Base-by-base conservation (phyloP, 1,284 basidiomycete genomes). In the Mycosarcoma mackinlayi region DNA sequence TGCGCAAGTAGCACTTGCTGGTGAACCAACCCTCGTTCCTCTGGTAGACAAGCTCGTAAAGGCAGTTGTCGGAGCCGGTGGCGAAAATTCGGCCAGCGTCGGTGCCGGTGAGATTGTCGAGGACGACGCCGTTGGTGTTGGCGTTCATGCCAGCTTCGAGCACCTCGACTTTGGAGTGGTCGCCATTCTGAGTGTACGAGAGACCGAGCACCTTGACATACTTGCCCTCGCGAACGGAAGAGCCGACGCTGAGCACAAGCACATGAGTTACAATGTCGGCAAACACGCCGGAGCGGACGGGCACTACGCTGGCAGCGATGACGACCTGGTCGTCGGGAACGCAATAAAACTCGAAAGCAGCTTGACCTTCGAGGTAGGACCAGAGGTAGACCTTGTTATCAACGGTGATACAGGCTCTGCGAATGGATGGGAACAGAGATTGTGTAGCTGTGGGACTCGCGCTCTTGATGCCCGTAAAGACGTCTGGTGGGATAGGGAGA, bases 331-430 rank as follows among this genome's bases (percentile, higher is more conserved):
- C 91, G n/a, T 91, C 88, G 77, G 95, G 91, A 81, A 96, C 92
- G 59, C 92, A 89, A 81, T 92, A 96, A 23, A 93, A 92, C 76
- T 88, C 90, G 75, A 94, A 89, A 80, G 92, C 91, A 83, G 91
- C 88, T 19, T 91, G 92, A 90, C 92, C 92, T 78, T 96, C 92
- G 47, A 89, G 85, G 83, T 98, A 99, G 84, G 98, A 93, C 96
- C 96, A 98, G 25, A 99, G 85, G 79, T 96, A 93, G 37, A 99
- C 86, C 77, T 92, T 92, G 83, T 95, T 90, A 85, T 97, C 93
- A 66, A 98, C 91, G 10, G 92, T 90, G 74, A 98, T 92, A 93
- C 94, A 99, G 0, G 92, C 94, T 47, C 94, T 88, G 74, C 93
- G 92, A 68, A 98, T 92, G 76, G 94, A 92, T 28, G 94, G 90